phyloP scores from a whole-genome alignment of 306 rosid species.

The Sicyos baderoa region DNA sequence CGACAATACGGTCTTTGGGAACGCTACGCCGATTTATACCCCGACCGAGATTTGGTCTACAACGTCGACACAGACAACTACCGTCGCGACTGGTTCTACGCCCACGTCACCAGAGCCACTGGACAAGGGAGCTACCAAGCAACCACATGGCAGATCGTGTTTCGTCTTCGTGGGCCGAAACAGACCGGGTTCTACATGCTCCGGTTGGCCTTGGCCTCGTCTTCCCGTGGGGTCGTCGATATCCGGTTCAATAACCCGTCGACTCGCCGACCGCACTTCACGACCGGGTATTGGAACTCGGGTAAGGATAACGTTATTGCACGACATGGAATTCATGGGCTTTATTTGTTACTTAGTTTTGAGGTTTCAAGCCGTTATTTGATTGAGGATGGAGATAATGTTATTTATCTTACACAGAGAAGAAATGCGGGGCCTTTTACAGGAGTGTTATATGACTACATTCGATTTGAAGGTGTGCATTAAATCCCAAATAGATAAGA shows the following conservation, averaged over 20 bases:
- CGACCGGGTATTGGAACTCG: neutral
- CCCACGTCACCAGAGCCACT: slow-evolving; percentile 40
- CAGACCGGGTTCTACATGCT: slow-evolving; percentile 37
- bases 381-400: neutral
- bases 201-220: slow-evolving; percentile 51
- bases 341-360: neutral
- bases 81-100: slow-evolving; percentile 46
- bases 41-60: slow-evolving; percentile 39
- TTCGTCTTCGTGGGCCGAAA: slow-evolving; percentile 22
- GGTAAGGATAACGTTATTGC: slow-evolving; percentile 7
- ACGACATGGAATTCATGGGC: slow-evolving; percentile 14
- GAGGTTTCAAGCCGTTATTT: neutral
- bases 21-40: slow-evolving; percentile 46
- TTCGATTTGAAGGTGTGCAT: neutral
- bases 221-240: slow-evolving; percentile 1
- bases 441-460: slow-evolving; percentile 11
- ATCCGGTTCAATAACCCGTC: neutral
- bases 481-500: neutral
- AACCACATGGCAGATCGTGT: slow-evolving; percentile 53
- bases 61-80: slow-evolving; percentile 25
- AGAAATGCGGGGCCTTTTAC: neutral
- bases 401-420: slow-evolving; percentile 5
- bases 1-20: slow-evolving; percentile 70
- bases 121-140: slow-evolving; percentile 20
- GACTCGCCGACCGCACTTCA: neutral